Percentiles rank a stretch among this genome's conserved stretches.
Evolutionary conservation across 345 rosid genomes (phyloP).

Genomic region (Arabidopsis suecica): DNA sequence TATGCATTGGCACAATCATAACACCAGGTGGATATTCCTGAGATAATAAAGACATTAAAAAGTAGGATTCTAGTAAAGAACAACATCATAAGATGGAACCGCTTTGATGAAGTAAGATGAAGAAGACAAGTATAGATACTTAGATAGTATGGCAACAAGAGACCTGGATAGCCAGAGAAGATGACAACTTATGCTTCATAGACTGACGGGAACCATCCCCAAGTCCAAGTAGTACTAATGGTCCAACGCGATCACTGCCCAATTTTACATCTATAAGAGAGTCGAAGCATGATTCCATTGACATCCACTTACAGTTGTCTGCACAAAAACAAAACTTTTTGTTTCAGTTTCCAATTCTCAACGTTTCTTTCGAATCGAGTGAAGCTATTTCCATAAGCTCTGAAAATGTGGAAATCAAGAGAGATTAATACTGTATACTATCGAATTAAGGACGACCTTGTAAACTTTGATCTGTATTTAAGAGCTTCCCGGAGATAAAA

Average conservation of each 20-base stretch:
- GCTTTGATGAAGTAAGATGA: not conserved
- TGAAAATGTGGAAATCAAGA: not conserved
- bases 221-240: slow-evolving; percentile 58
- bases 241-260: slow-evolving; percentile 70
- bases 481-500: slow-evolving; percentile 59
- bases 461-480: slow-evolving; percentile 34
- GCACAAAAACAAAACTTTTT: slow-evolving; percentile 29
- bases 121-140: not conserved
- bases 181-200: slow-evolving; percentile 46
- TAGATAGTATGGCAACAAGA: slow-evolving; percentile 14
- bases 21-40: slow-evolving; percentile 97
- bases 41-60: slow-evolving; percentile 32
- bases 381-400: slow-evolving; percentile 5
- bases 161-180: slow-evolving; percentile 69
- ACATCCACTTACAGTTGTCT: slow-evolving; percentile 73
- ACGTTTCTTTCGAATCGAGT: not conserved
- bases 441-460: slow-evolving; percentile 49
- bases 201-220: slow-evolving; percentile 52
- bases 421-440: slow-evolving; percentile 4
- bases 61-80: slow-evolving; percentile 12
- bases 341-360: not conserved
- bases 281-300: slow-evolving; percentile 59
- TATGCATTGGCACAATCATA: slow-evolving; percentile 74
- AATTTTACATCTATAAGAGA: slow-evolving; percentile 63
- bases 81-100: not conserved